A percentile compares a stretch with the other conserved stretches of the same genome.
Evolutionary conservation across 106 monocot species (phyloP).

Genomic region (Cymbidium sinense): DNA sequence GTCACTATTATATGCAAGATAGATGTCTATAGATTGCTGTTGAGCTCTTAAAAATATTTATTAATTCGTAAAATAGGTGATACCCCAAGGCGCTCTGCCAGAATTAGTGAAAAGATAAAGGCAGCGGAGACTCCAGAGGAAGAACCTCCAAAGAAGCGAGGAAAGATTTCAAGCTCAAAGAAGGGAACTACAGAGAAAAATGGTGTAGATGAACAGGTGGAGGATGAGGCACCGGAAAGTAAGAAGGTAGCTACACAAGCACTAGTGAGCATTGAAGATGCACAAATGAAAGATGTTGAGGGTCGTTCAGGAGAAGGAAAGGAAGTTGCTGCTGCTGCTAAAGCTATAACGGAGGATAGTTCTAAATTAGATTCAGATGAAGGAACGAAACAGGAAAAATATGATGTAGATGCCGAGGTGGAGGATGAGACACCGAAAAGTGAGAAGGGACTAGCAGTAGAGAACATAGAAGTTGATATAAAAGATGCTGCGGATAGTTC

Average conservation of each 20-base stretch:
- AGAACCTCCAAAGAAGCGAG: conserved; percentile 49
- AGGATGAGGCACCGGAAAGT: not conserved
- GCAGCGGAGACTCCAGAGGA: conserved; percentile 32
- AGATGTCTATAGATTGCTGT: not conserved
- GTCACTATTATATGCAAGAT: not conserved
- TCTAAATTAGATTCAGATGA: not conserved
- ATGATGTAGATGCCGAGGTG: not conserved
- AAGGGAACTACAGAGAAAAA: conserved; percentile 28
- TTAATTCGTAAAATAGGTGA: conserved; percentile 39
- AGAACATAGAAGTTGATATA: no score
- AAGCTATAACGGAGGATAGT: not conserved
- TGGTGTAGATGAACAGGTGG: conserved; percentile 9
- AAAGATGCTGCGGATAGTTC: not conserved
- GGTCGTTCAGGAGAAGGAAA: not conserved
- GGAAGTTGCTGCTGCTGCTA: not conserved
- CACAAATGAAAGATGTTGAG: conserved; percentile 41
- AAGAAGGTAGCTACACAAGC: not conserved
- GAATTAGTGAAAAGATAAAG: conserved; percentile 60
- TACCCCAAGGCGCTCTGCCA: conserved; percentile 66
- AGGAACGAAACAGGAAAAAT: not conserved
- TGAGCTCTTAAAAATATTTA: not conserved
- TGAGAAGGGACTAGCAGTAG: not conserved
- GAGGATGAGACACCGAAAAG: not conserved
- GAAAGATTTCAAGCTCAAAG: conserved; percentile 35
- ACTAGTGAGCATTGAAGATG: not conserved